Conservation (phyloP, 2,329 filamentous ascomycete species). For the Diaporthe caulivora region DNA sequence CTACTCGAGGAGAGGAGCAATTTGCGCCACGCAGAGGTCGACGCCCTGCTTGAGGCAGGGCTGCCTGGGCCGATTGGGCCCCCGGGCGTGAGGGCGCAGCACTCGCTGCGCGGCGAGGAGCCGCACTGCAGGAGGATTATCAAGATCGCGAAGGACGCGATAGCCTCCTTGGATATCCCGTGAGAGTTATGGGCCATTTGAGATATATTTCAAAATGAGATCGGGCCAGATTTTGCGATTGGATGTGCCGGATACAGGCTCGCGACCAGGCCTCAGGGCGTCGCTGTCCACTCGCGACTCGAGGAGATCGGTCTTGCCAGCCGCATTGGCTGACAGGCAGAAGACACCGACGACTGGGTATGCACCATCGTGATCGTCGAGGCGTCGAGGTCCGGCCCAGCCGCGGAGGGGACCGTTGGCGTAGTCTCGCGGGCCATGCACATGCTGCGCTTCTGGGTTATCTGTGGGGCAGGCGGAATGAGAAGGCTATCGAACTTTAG, state of each 20-base stretch:
- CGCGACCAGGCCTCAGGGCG: not conserved
- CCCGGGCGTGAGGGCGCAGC: constrained; percentile 19
- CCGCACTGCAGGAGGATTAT: constrained; percentile 65
- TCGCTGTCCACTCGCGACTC: not conserved
- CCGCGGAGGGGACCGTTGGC: too few relatives aligned
- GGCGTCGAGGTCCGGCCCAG: not conserved
- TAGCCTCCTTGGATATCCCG: constrained; percentile 68
- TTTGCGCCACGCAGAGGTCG: constrained; percentile 62
- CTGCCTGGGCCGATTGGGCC: constrained; percentile 38
- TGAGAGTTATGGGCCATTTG: constrained; percentile 45
- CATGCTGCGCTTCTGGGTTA: not conserved
- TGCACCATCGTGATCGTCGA: not conserved
- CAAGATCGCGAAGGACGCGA: constrained; percentile 64
- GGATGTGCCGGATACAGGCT: not conserved
- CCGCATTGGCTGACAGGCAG: not conserved
- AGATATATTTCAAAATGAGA: not conserved
- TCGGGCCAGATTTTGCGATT: not conserved
- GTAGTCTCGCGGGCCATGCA: too few relatives aligned
- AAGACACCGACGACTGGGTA: not conserved
- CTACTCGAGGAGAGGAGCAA: constrained; percentile 65
- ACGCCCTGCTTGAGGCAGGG: constrained; percentile 58
- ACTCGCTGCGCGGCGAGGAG: constrained; percentile 49
- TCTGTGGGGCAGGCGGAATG: not conserved
- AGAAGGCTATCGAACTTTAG: not conserved
- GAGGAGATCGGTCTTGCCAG: too few relatives aligned